A percentile compares a stretch with the other conserved stretches of the same genome.
These are phyloP conservation scores for Pichia manshurica DNA, from an alignment of 805 yeast species.

Conservation along the genomic window DNA sequence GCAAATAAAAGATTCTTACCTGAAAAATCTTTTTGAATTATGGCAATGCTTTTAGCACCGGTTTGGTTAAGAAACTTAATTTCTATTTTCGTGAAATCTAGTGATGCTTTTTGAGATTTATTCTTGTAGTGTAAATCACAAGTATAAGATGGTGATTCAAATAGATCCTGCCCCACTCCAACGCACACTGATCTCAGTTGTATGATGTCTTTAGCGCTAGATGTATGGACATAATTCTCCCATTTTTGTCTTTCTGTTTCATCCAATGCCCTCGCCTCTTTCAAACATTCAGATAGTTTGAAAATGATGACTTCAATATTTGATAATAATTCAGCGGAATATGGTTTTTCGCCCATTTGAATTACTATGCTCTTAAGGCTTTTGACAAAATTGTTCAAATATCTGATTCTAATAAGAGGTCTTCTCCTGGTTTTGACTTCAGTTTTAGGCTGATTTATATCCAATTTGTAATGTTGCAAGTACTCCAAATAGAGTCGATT, in stretches of 20 bases:
- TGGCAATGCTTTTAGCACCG: slow-evolving; percentile 18
- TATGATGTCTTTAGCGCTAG: slow-evolving; percentile 23
- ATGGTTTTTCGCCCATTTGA: slow-evolving; percentile 17
- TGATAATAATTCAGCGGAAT: slow-evolving; percentile 21
- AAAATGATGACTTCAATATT: slow-evolving; percentile 22
- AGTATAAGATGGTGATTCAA: slow-evolving; percentile 7
- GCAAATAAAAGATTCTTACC: slow-evolving; percentile 32
- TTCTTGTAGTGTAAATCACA: slow-evolving; percentile 27
- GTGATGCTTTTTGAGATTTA: slow-evolving; percentile 17
- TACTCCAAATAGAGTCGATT: slow-evolving; percentile 21
- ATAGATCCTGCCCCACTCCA: slow-evolving; percentile 10
- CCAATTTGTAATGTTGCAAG: slow-evolving; percentile 20
- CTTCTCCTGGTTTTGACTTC: slow-evolving; percentile 27
- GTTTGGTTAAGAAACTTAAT: slow-evolving; percentile 15
- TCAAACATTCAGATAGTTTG: slow-evolving; percentile 16
- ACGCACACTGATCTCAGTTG: slow-evolving; percentile 20
- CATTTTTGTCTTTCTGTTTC: slow-evolving; percentile 20
- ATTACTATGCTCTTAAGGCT: slow-evolving; percentile 19
- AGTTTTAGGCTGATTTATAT: slow-evolving; percentile 20
- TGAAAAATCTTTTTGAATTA: slow-evolving; percentile 27
- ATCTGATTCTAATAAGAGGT: slow-evolving; percentile 29
- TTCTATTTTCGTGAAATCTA: slow-evolving; percentile 20
- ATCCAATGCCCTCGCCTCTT: slow-evolving; percentile 22
- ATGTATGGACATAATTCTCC: slow-evolving; percentile 14
- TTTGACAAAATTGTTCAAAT: slow-evolving; percentile 21